Evolutionary conservation across 2,329 filamentous ascomycete genomes (phyloP), one percentile per base, ranked within the genome.

Genomic region (Daldinia eschscholtzii): DNA sequence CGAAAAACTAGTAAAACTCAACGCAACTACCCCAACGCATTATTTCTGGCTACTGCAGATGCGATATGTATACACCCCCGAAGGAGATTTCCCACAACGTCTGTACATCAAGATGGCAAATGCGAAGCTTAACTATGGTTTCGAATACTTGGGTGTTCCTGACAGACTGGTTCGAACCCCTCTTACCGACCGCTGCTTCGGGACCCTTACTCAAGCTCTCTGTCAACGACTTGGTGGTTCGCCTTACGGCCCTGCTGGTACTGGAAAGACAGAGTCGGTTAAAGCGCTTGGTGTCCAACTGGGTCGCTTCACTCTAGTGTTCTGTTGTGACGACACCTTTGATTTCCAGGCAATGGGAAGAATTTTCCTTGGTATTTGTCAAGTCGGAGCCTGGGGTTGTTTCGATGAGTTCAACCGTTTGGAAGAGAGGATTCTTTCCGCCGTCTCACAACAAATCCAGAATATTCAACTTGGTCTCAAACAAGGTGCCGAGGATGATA

Each of bases 391-490:
- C 4, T 99, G 96, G 96, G 97, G 97, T 76, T 99, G 96, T 84
- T 99, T 99, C 81, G 96, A 99, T 78, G 96, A 99, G 84, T 99
- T 99, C 86, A 99, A 99, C 82, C 93, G 96, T 87, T 86, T 99
- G 20, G 96, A 99, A 77, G 96, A 99, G 83, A 91, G 96, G 72
- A 99, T 99, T 68, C 82, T 99, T 68, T 99, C 97, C 50, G 96
- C 96, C 18, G 97, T 99, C 15, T 99, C 97, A 20, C 96, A 99
- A 80, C 97, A 99, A 79, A 97, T 99, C 60, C 96, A 99, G 78
- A 99, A 99, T 78, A 99, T 99, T 70, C 96, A 99, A 80, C 89
- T 98, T 71, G 96, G 97, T 64, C 85, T 99, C 61, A 94, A 94
- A 79, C 93, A 95, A 79, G 91, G 92, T 37, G 91, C 85, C 6